Percentiles rank a stretch among this genome's conserved stretches.
Evolutionary conservation across 2,329 filamentous ascomycete genomes (phyloP).

Genomic region (Coniochaeta sp.): DNA sequence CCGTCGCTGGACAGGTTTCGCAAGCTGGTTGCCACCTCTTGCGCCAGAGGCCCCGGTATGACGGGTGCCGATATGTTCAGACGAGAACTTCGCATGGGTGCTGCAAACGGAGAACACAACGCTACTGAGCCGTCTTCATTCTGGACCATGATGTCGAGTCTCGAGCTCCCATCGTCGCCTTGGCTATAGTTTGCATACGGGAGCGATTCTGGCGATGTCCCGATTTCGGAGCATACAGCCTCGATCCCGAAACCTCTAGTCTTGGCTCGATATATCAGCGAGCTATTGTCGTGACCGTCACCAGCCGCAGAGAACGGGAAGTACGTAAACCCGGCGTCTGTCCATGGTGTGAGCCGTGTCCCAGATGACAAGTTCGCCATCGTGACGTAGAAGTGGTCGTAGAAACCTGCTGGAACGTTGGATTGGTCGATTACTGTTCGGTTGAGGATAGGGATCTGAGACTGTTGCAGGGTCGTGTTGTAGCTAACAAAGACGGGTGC

Average conservation of each 20-base stretch:
- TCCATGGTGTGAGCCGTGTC: conserved; percentile 42
- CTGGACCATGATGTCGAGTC: neutral
- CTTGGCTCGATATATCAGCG: neutral
- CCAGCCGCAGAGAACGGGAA: conserved; percentile 27
- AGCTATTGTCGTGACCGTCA: conserved; percentile 3
- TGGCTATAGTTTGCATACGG: conserved; percentile 1
- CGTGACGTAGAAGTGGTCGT: conserved; percentile 22
- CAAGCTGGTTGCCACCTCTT: too few relatives aligned
- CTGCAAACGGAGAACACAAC: too few relatives aligned
- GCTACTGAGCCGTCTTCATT: too few relatives aligned
- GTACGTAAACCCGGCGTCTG: conserved; percentile 35
- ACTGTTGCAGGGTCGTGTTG: conserved; percentile 8
- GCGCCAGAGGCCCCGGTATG: too few relatives aligned
- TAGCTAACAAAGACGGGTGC: neutral
- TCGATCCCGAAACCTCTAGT: conserved; percentile 20
- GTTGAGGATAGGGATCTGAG: neutral
- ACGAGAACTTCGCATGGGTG: neutral
- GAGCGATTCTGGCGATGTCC: neutral
- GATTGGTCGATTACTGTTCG: neutral
- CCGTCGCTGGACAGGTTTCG: too few relatives aligned
- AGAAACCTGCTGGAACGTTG: neutral
- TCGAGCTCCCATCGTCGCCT: neutral
- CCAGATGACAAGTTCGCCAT: conserved; percentile 36
- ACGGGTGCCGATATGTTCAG: too few relatives aligned
- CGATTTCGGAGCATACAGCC: neutral